A percentile compares a stretch with the other conserved stretches of the same genome.
These are phyloP conservation scores for Gnaphalium uliginosum DNA, from an alignment of 129 eudicot species.

Conservation along the genomic window DNA sequence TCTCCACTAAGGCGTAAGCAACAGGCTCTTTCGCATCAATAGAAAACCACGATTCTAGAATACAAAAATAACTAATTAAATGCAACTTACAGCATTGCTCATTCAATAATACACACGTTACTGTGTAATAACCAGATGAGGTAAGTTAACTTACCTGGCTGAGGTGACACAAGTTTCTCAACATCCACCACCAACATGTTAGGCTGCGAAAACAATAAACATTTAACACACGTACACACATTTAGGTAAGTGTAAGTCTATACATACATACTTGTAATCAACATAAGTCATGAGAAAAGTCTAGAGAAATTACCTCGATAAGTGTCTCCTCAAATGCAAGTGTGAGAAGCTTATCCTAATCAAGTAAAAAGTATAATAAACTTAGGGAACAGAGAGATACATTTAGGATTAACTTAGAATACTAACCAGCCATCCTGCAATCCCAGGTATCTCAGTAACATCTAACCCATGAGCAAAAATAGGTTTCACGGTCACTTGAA, in stretches of 20 bases:
- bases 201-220: slow-evolving; percentile 49
- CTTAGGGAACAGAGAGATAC: slow-evolving; percentile 4
- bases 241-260: too few species aligned
- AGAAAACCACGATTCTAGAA: slow-evolving; percentile 76
- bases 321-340: slow-evolving; percentile 86
- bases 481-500: slow-evolving; percentile 97
- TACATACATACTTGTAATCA: too few species aligned
- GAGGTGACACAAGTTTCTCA: slow-evolving; percentile 75
- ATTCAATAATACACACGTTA: neutral
- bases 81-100: neutral
- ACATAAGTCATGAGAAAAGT: neutral
- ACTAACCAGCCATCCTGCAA: slow-evolving; percentile 95
- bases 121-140: neutral
- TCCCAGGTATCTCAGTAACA: slow-evolving; percentile 95
- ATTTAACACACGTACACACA: neutral
- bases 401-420: neutral
- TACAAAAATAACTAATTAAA: neutral
- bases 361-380: slow-evolving; percentile 6
- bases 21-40: slow-evolving; percentile 86
- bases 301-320: slow-evolving; percentile 64
- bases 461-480: slow-evolving; percentile 82
- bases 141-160: slow-evolving; percentile 51
- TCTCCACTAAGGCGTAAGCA: slow-evolving; percentile 69
- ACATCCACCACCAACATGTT: slow-evolving; percentile 98
- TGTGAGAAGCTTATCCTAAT: slow-evolving; percentile 81